Base-by-base conservation (phyloP, 2,329 filamentous ascomycete genomes). In the Hypomyces perniciosus region DNA sequence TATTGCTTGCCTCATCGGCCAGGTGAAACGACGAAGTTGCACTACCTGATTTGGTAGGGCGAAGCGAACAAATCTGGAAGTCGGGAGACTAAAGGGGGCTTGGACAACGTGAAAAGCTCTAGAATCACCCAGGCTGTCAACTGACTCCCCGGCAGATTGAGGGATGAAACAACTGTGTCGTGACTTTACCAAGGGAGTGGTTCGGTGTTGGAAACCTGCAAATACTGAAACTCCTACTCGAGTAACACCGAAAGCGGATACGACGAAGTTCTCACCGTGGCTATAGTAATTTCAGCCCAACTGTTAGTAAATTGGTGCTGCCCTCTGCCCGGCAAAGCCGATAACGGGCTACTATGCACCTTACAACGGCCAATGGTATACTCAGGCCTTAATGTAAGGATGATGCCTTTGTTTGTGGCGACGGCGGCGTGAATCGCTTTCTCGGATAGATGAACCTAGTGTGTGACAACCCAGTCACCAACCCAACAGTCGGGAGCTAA, bases 21-120 rank as follows among this genome's bases (percentile, higher is more conserved):
- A 31, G 13, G 33, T 47, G 46, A 30, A 45, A 47, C 38, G 10
- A 30, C 31, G 9, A 44, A 3, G 30, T 31, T 44, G 31, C 26
- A 34, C 13, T 38, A 37, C 55, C 51, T 31, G 59, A 65, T 64
- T 62, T 61, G 62, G 52, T 63, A 64, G 60, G 60, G 62, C 53
- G 51, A 55, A 58, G 57, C 60, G 55, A 62, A 58, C 60, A 61
- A 33, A 39, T 53, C n/a, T 48, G 51, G 37, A 41, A 48, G 44
- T 51, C 46, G 46, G 43, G 46, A 56, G 35, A 44, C 28, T n/a
- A 42, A 50, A 33, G 38, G 30, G 37, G 44, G 34, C 13, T 34
- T 55, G 53, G 42, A 35, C 27, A 43, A 53, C 53, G 26, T 46
- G 34, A 49, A 45, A 37, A 26, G 33, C 41, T 31, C 39, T 38